phyloP scores from a whole-genome alignment of 257 asterid genomes.

The Avicennia marina region DNA sequence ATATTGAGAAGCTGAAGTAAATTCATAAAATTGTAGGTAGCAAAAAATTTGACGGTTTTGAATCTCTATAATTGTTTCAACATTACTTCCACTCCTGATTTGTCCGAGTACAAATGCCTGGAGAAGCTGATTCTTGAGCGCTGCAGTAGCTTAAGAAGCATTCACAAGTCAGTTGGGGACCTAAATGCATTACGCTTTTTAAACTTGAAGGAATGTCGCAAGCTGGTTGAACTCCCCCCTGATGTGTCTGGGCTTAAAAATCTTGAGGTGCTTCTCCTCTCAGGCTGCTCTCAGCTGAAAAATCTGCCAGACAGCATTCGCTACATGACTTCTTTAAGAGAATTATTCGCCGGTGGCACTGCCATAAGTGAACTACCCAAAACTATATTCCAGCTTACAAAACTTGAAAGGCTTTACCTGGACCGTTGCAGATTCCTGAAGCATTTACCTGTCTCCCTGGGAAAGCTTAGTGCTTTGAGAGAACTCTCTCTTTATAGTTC shows the following conservation, averaged over 20 bases:
- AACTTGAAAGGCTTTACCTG: slow-evolving; percentile 22
- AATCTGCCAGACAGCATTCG: slow-evolving; percentile 22
- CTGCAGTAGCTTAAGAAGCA: slow-evolving; percentile 14
- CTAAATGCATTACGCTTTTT: slow-evolving; percentile 16
- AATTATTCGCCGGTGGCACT: slow-evolving; percentile 18
- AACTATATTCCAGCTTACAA: slow-evolving; percentile 20
- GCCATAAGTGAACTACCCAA: slow-evolving; percentile 17
- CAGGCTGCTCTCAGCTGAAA: slow-evolving; percentile 25
- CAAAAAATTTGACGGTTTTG: slow-evolving; percentile 25
- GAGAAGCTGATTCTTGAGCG: slow-evolving; percentile 21
- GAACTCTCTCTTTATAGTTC: slow-evolving; percentile 20
- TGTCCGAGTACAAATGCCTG: slow-evolving; percentile 18
- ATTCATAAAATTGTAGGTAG: slow-evolving; percentile 12
- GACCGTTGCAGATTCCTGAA: slow-evolving; percentile 16
- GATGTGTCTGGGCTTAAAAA: slow-evolving; percentile 31
- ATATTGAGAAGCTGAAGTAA: no score
- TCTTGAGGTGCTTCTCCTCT: slow-evolving; percentile 31
- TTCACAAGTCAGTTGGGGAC: slow-evolving; percentile 28
- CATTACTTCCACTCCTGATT: slow-evolving; percentile 24
- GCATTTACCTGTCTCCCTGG: slow-evolving; percentile 20
- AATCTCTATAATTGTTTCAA: slow-evolving; percentile 18
- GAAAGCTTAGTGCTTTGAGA: slow-evolving; percentile 24
- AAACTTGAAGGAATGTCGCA: slow-evolving; percentile 26
- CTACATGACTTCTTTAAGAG: slow-evolving; percentile 26
- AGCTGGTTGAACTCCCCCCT: slow-evolving; percentile 19